These are phyloP conservation scores for Penicillium expansum DNA, from an alignment of 2,329 filamentous ascomycete species.

Conservation along the genomic window DNA sequence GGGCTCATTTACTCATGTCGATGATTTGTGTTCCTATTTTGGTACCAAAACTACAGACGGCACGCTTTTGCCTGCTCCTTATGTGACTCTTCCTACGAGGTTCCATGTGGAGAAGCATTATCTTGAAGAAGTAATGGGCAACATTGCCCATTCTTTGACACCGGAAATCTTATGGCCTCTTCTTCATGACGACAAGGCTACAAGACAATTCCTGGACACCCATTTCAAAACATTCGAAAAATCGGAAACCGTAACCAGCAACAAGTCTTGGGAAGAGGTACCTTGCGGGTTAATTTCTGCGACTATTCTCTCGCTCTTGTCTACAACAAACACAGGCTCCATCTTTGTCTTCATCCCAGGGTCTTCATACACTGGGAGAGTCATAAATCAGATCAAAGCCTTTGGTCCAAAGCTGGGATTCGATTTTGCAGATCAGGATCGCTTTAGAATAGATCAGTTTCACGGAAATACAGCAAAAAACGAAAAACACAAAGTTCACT, in stretches of 20 bases:
- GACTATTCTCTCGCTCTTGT: slow-evolving; percentile 48
- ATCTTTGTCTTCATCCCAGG: slow-evolving; percentile 53
- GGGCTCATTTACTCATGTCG: slow-evolving; percentile 50
- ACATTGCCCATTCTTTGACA: slow-evolving; percentile 27
- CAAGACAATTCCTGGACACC: slow-evolving; percentile 6
- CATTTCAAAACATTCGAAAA: slow-evolving; percentile 5
- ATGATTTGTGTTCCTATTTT: slow-evolving; percentile 49
- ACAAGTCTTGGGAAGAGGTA: slow-evolving; percentile 11
- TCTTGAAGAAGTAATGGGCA: slow-evolving; percentile 41
- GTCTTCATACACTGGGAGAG: slow-evolving; percentile 38
- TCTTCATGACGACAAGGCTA: slow-evolving; percentile 11
- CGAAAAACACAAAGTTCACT: background rate
- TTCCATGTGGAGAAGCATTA: slow-evolving; percentile 46
- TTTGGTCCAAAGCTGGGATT: slow-evolving; percentile 31
- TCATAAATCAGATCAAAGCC: slow-evolving; percentile 31
- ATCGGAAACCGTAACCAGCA: background rate
- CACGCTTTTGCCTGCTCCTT: slow-evolving; percentile 37
- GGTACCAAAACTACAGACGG: slow-evolving; percentile 29
- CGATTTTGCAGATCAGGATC: slow-evolving; percentile 41
- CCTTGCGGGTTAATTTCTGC: slow-evolving; percentile 45
- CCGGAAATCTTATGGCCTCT: slow-evolving; percentile 15
- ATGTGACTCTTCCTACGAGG: slow-evolving; percentile 45
- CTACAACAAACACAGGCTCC: slow-evolving; percentile 43
- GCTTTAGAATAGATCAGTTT: slow-evolving; percentile 47
- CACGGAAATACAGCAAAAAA: slow-evolving; percentile 39